Percentiles rank a stretch among this genome's conserved stretches.
Conservation (phyloP, 805 yeast genomes). For the Metschnikowia bowlesiae region DNA sequence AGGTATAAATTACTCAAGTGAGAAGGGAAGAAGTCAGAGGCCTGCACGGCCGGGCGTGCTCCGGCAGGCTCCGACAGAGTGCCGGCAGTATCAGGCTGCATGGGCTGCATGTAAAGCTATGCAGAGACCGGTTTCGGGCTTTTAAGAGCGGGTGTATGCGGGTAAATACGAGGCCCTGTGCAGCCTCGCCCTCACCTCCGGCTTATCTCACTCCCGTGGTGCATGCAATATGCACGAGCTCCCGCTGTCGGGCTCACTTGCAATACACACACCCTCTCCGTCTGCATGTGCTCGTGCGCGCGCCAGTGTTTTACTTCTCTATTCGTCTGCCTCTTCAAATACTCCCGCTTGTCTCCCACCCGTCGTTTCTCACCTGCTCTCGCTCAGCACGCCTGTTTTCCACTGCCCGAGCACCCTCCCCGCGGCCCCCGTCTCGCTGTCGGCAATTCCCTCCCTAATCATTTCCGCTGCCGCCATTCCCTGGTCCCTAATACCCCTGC, state of each 20-base stretch:
- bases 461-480: not conserved
- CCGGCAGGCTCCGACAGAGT: not conserved
- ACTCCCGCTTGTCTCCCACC: not conserved
- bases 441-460: no score
- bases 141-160: not conserved
- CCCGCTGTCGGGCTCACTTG: not conserved
- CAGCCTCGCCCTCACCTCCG: not conserved
- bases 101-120: not conserved
- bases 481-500: not conserved
- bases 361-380: not conserved
- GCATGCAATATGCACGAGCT: not conserved
- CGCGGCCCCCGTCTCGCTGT: not conserved
- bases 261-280: not conserved
- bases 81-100: not conserved
- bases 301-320: slow-evolving; percentile 1
- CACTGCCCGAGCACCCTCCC: not conserved
- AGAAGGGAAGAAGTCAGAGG: not conserved
- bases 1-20: no score
- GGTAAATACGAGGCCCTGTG: not conserved
- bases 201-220: not conserved
- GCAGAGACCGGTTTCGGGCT: not conserved
- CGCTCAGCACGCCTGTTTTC: not conserved
- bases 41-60: not conserved
- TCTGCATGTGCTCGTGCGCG: not conserved
- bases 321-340: not conserved